Evolutionary conservation across 495 filamentous ascomycete genomes (phyloP).

Genomic region (Penicillium maclennaniae): DNA sequence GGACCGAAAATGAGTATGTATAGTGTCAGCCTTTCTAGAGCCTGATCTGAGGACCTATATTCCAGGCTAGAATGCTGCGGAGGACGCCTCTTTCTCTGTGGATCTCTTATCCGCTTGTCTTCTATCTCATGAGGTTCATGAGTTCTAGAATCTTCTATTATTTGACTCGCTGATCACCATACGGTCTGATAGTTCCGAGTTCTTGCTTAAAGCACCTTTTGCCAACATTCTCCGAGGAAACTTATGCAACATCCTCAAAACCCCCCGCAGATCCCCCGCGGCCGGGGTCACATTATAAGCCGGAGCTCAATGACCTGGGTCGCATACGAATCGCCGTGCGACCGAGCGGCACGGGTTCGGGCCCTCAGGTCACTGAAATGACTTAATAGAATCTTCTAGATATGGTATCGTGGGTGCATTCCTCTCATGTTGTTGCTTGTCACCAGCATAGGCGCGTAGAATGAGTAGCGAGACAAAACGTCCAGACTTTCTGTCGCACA

Average conservation of each 20-base stretch:
- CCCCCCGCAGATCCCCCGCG: neutral
- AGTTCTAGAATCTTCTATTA: neutral
- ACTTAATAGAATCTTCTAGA: slow-evolving; percentile 2
- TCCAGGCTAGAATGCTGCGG: neutral
- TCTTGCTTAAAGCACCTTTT: neutral
- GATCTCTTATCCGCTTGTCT: neutral
- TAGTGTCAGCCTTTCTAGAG: neutral
- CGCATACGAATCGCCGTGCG: slow-evolving; percentile 1
- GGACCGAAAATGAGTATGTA: neutral
- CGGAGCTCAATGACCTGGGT: neutral
- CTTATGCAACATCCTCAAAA: neutral
- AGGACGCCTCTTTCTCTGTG: neutral
- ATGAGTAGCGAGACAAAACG: neutral
- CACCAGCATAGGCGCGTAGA: neutral
- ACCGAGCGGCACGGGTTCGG: slow-evolving; percentile 9
- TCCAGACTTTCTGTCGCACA: neutral
- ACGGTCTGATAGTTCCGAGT: neutral
- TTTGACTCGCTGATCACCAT: too few relatives aligned
- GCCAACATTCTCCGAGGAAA: neutral
- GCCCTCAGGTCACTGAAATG: neutral
- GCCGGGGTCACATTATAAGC: slow-evolving; percentile 5
- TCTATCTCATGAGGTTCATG: neutral
- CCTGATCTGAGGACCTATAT: neutral
- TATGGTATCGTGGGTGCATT: slow-evolving; percentile 4
- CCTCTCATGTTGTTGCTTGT: neutral